Evolutionary conservation across 2,329 filamentous ascomycete genomes (phyloP), one percentile per base, ranked within the genome.

Genomic region (Neophaeococcomyces aloes): DNA sequence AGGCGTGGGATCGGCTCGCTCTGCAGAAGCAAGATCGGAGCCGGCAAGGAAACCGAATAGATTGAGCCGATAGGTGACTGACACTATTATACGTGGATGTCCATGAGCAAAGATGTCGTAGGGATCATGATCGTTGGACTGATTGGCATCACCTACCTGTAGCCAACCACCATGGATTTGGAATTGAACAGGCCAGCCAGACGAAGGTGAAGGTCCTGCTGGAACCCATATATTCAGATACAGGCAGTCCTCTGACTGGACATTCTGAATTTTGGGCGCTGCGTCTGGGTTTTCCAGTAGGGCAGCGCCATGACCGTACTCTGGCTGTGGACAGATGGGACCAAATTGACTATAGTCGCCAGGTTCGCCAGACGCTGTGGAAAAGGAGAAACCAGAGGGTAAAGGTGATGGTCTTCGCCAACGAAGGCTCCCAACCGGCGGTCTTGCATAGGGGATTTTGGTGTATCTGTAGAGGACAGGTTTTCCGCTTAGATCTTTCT

Each of bases 161-260:
- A 70, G 68, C 66, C 67, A 71, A 0, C 70, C 69, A 7, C 70
- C 69, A 46, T 70, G 59, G 25, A 61, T 57, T 52, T 56, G 56
- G 40, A 61, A 51, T 37, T 61, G 54, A 4, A 61, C 59, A 0
- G 59, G 59, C 57, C 57, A 61, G 39, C 55, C 59, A 19, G 42
- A 45, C 7, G 47, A 32, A 2, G 51, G 39, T 1, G 51, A 39
- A 2, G 51, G 36, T 21, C 54, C 31, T 3, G 63, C 59, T 0
- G 70, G 69, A 0, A 64, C 64, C 67, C 67, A 74, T 46, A 73
- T 63, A 43, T 74, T 73, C 35, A 68, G 57, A 29, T 65, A 65
- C 31, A 74, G 56, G 37, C 70, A 74, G 52, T 74, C 70, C 46
- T 74, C 71, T 13, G 60, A 60, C 45, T 62, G 65, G 4, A 44